Conservation (phyloP, 2,329 filamentous ascomycete species). For the Neofusicoccum ribis region DNA sequence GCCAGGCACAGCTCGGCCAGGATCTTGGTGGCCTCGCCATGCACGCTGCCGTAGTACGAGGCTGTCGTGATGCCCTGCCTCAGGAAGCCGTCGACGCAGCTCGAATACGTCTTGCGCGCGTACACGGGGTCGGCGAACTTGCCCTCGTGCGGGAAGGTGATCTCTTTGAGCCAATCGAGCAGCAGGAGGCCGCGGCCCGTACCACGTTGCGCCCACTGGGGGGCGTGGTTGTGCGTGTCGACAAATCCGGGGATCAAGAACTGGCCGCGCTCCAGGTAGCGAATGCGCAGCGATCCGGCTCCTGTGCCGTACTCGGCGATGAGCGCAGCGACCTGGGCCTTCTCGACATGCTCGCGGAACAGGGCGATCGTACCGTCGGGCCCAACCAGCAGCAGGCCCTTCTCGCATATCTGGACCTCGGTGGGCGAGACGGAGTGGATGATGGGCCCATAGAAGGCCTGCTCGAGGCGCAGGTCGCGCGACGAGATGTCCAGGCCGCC, state of each 20-base stretch:
- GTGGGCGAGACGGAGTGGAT: slow-evolving; percentile 17
- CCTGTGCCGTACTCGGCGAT: slow-evolving; percentile 17
- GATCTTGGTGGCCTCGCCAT: slow-evolving; percentile 57
- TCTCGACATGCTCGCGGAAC: slow-evolving; percentile 18
- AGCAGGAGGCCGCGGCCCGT: slow-evolving; percentile 39
- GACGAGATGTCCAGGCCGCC: slow-evolving; percentile 10
- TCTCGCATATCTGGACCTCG: slow-evolving; percentile 15
- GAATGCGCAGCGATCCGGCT: slow-evolving; percentile 23
- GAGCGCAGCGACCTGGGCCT: slow-evolving; percentile 15
- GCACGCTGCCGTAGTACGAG: slow-evolving; percentile 60
- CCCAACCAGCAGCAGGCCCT: slow-evolving; percentile 13
- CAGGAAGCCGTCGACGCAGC: slow-evolving; percentile 59
- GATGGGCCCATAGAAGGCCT: slow-evolving; percentile 19
- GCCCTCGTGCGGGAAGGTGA: slow-evolving; percentile 66
- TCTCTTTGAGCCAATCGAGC: slow-evolving; percentile 61
- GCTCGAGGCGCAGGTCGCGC: slow-evolving; percentile 17
- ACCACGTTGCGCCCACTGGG: slow-evolving; percentile 53
- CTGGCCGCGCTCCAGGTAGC: slow-evolving; percentile 42
- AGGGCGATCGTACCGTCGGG: slow-evolving; percentile 17
- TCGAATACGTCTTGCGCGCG: slow-evolving; percentile 31
- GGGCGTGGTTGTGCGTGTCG: slow-evolving; percentile 70
- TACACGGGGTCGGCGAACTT: slow-evolving; percentile 58
- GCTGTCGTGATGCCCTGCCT: slow-evolving; percentile 64
- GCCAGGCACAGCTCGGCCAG: slow-evolving; percentile 56
- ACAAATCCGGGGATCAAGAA: slow-evolving; percentile 63